These are phyloP conservation scores for Heimioporus sp. DNA, from an alignment of 768 basidiomycete species.

Conservation along the genomic window DNA sequence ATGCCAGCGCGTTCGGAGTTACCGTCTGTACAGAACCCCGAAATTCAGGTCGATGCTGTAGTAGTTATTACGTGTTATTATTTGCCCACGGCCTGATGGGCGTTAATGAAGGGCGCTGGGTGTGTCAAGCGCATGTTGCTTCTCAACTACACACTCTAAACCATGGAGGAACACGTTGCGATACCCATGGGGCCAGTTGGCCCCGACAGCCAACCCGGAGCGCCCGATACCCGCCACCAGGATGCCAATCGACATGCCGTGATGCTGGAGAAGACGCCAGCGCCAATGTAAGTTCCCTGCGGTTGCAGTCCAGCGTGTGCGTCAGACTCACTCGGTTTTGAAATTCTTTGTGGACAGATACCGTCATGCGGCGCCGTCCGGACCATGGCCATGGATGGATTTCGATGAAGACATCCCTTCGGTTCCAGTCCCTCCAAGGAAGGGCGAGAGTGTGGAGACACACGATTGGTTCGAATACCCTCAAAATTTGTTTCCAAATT, in stretches of 20 bases:
- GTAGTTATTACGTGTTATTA: background rate
- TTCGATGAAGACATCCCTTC: conserved; percentile 27
- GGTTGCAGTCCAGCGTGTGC: background rate
- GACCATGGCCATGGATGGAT: conserved; percentile 44
- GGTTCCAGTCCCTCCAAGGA: background rate
- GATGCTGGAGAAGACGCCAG: conserved; percentile 14
- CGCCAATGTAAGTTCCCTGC: conserved; percentile 18
- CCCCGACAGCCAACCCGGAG: background rate
- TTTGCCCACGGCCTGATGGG: conserved; percentile 6
- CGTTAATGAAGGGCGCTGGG: conserved; percentile 5
- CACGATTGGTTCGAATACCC: conserved; percentile 28
- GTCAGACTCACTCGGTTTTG: background rate
- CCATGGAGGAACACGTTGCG: conserved; percentile 15
- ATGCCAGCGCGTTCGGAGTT: too few relatives aligned
- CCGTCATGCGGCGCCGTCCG: conserved; percentile 38
- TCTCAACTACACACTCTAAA: background rate
- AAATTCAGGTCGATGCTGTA: too few relatives aligned
- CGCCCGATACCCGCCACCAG: background rate
- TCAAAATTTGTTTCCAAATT: conserved; percentile 29
- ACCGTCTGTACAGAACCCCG: too few relatives aligned
- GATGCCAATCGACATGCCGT: background rate
- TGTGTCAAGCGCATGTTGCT: background rate
- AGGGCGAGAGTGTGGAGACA: background rate
- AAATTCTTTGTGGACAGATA: conserved; percentile 19
- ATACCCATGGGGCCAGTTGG: conserved; percentile 18